Evolutionary conservation across 352 stramenopile species (phyloP), one percentile per base, ranked within the genome.

Genomic region (Saprolegnia parasitica): DNA sequence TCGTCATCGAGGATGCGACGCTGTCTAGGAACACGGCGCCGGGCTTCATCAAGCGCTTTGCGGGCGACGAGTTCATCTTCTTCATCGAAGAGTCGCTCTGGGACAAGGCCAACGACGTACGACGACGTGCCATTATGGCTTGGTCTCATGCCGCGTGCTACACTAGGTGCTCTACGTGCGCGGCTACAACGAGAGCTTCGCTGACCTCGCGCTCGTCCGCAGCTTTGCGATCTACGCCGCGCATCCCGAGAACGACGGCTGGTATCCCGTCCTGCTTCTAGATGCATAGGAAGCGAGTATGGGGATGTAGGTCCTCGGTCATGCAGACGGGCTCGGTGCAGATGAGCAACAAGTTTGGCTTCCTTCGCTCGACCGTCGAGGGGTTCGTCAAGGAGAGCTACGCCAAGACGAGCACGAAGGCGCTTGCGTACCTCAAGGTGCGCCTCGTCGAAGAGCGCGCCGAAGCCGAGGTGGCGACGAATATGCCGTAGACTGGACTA

Each of bases 21-120:
- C 46, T 24, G 4, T 35, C 29, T 40, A 90, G 81, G 9, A 93
- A 93, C 64, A 85, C 84, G 24, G 78, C 77, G 35, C 84, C 86
- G 39, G 88, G 83, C 56, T 66, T 91, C 47, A 90, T 93, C 74
- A 90, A 90, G 66, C 81, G 84, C 16, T 93, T 93, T 70, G 84
- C 76, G 5, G 88, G 73, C 57, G 76, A 73, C 42, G 86, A 91
- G 15, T 91, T 80, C 37, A 73, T 93, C 29, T 83, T 91, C 50
- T 91, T 89, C 57, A 67, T 90, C 56, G 86, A 93, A 66, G 79
- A 91, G 61, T 89, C 83, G 26, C 73, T 93, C 16, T 71, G 90
- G 15, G 86, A 93, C 75, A 83, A 82, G 60, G 74, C 78, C 13
- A 93, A 91, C 68, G 72, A 78, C 32, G 84, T 93, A 78, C n/a